phyloP scores from a whole-genome alignment of 371 early-diverging fungal species.

The Apophysomyces ossiformis region DNA sequence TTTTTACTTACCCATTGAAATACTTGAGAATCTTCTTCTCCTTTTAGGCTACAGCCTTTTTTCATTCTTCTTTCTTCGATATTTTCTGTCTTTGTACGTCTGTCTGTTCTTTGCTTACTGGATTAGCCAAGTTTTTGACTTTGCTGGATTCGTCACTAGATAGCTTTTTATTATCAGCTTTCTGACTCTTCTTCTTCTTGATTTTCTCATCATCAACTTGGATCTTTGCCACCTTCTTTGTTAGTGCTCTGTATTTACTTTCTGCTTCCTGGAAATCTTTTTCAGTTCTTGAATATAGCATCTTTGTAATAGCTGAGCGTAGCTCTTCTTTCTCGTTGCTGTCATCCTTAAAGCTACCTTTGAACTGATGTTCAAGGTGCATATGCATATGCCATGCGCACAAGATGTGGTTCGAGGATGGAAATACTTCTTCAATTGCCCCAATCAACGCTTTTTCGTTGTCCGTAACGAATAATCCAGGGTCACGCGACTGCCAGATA shows the following conservation, averaged over 20 bases:
- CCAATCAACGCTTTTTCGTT: not conserved
- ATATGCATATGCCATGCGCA: constrained; percentile 11
- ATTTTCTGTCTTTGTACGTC: not conserved
- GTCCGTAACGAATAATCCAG: constrained; percentile 1
- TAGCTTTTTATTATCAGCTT: not conserved
- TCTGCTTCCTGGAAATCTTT: not conserved
- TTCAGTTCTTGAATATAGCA: not conserved
- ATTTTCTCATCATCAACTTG: not conserved
- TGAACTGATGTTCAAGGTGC: not conserved
- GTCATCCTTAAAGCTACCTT: constrained; percentile 6
- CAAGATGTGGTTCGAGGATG: constrained; percentile 1
- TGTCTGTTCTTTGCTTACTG: too few species aligned
- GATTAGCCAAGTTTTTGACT: not conserved
- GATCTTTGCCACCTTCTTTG: not conserved
- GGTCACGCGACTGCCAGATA: not conserved
- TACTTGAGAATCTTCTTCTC: not conserved
- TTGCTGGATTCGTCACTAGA: not conserved
- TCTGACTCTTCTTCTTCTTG: not conserved
- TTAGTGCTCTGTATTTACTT: not conserved
- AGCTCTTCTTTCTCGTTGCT: not conserved
- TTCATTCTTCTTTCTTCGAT: not conserved
- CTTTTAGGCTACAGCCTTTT: not conserved
- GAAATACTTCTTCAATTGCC: not conserved
- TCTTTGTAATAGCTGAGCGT: not conserved
- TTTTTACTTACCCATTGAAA: not conserved